phyloP scores from a whole-genome alignment of 169 alveolate genomes.

The Babesia ovis region DNA sequence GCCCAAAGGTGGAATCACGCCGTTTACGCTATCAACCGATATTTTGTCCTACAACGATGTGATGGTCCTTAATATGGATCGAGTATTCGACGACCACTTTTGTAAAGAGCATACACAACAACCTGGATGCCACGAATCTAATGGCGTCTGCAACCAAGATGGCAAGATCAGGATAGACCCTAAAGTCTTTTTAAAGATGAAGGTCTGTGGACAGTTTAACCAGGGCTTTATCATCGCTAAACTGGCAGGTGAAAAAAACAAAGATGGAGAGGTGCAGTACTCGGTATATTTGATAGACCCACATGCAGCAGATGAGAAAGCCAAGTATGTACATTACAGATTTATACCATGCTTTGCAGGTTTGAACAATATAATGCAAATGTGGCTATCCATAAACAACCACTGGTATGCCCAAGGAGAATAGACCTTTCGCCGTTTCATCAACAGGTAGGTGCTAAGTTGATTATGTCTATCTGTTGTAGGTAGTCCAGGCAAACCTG shows the following conservation, averaged over 20 bases:
- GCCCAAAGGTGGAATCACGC: too few relatives aligned
- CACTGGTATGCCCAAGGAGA: slow-evolving; percentile 87
- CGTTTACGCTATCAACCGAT: too few relatives aligned
- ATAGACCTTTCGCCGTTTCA: slow-evolving; percentile 85
- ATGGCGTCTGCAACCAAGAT: too few relatives aligned
- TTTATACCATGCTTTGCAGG: slow-evolving; percentile 20
- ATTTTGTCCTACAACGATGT: slow-evolving; percentile 13
- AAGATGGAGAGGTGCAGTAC: slow-evolving; percentile 49
- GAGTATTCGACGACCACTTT: slow-evolving; percentile 29
- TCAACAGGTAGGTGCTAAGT: slow-evolving; percentile 27
- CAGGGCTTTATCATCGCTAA: slow-evolving; percentile 93
- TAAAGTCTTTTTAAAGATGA: slow-evolving; percentile 80
- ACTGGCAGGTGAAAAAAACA: slow-evolving; percentile 25
- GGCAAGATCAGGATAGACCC: too few relatives aligned
- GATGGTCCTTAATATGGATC: slow-evolving; percentile 2
- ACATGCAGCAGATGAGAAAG: slow-evolving; percentile 98
- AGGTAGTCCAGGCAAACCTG: slow-evolving; percentile 60
- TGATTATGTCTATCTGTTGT: background rate
- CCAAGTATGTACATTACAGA: slow-evolving; percentile 59
- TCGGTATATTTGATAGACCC: slow-evolving; percentile 94
- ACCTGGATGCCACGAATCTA: background rate
- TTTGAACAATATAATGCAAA: slow-evolving; percentile 88
- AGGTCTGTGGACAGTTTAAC: slow-evolving; percentile 91
- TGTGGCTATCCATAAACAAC: slow-evolving; percentile 84
- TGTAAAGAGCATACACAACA: too few relatives aligned